phyloP scores from a whole-genome alignment of 352 stramenopile species.

The Saprolegnia parasitica region DNA sequence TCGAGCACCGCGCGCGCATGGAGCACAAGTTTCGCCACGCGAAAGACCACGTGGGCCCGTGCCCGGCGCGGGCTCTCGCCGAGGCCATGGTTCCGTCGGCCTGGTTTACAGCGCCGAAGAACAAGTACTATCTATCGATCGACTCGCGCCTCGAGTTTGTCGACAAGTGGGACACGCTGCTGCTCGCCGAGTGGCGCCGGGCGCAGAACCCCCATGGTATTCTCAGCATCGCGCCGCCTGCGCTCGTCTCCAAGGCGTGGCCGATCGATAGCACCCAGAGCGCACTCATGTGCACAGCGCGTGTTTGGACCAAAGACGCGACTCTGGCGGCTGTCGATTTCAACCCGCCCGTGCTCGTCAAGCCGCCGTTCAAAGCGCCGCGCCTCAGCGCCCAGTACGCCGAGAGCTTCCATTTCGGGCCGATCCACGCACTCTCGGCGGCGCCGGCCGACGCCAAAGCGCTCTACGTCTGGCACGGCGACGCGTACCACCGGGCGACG shows the following conservation, averaged over 20 bases:
- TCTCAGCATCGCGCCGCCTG: slow-evolving; percentile 61
- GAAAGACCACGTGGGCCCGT: slow-evolving; percentile 46
- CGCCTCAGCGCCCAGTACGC: slow-evolving; percentile 76
- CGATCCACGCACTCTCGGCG: slow-evolving; percentile 44
- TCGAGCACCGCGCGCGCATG: slow-evolving; percentile 46
- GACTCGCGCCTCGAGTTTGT: slow-evolving; percentile 64
- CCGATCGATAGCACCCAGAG: slow-evolving; percentile 37
- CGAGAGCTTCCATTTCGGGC: slow-evolving; percentile 78
- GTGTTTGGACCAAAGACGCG: slow-evolving; percentile 66
- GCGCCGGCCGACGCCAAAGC: slow-evolving; percentile 76
- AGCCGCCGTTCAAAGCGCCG: slow-evolving; percentile 39
- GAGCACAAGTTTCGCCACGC: slow-evolving; percentile 50
- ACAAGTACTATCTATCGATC: slow-evolving; percentile 72
- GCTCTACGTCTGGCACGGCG: slow-evolving; percentile 41
- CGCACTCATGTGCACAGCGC: slow-evolving; percentile 62
- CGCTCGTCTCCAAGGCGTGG: slow-evolving; percentile 40
- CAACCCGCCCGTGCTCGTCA: slow-evolving; percentile 56
- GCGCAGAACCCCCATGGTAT: slow-evolving; percentile 78
- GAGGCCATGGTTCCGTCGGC: slow-evolving; percentile 50
- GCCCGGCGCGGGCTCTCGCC: slow-evolving; percentile 51
- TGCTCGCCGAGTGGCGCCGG: slow-evolving; percentile 78
- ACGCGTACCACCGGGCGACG: slow-evolving; percentile 71
- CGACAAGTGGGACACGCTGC: slow-evolving; percentile 59
- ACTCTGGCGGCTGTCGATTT: slow-evolving; percentile 57
- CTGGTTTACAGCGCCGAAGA: slow-evolving; percentile 25